These are phyloP conservation scores for Eimeria falciformis DNA, from an alignment of 169 alveolate species.

Conservation along the genomic window DNA sequence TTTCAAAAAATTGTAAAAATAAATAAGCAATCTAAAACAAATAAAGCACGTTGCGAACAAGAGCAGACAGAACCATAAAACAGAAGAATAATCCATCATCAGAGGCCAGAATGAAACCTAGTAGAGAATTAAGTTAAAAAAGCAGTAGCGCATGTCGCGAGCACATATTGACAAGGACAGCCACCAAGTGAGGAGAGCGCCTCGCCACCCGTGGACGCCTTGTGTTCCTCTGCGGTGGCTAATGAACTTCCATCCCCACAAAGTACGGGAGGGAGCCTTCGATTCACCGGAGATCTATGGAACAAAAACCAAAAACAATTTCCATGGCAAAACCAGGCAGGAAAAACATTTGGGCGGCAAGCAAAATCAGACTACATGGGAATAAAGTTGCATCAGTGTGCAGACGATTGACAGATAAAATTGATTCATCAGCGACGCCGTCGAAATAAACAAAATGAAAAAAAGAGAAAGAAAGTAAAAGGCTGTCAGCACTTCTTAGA, in stretches of 20 bases:
- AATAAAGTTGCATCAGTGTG: background rate
- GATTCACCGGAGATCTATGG: background rate
- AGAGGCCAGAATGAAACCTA: too few relatives aligned
- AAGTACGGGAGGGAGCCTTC: background rate
- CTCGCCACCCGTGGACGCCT: conserved; percentile 6
- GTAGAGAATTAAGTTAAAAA: too few relatives aligned
- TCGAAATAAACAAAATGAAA: background rate
- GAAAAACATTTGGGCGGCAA: background rate
- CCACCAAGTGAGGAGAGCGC: background rate
- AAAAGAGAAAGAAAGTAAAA: background rate
- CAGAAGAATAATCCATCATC: too few relatives aligned
- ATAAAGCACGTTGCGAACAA: too few relatives aligned
- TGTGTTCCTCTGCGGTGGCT: background rate
- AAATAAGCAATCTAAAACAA: too few relatives aligned
- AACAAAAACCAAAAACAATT: too few relatives aligned
- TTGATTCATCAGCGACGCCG: too few relatives aligned
- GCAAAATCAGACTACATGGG: background rate
- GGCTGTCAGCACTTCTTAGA: conserved; percentile 62
- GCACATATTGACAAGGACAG: conserved; percentile 1
- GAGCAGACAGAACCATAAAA: too few relatives aligned
- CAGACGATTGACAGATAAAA: conserved; percentile 58
- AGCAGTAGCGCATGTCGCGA: background rate
- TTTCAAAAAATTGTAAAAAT: too few relatives aligned
- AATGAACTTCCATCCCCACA: background rate
- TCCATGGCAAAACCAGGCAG: too few relatives aligned